These are phyloP conservation scores for Stachybotrys chartarum DNA, from an alignment of 2,329 filamentous ascomycete species.

Conservation along the genomic window DNA sequence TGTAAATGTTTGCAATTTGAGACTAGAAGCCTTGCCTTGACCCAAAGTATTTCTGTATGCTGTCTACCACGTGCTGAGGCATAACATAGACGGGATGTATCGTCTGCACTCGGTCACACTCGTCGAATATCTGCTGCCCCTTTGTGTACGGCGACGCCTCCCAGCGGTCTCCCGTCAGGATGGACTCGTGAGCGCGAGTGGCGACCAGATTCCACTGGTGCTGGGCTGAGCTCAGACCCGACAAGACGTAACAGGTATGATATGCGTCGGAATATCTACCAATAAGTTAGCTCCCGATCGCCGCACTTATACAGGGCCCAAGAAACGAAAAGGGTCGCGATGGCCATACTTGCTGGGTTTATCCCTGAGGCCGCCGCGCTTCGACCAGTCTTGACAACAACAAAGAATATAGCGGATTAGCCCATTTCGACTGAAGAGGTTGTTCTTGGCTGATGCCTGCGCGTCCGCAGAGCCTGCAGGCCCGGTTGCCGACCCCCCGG, in stretches of 20 bases:
- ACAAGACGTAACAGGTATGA: slow-evolving; percentile 87
- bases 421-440: slow-evolving; percentile 74
- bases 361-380: slow-evolving; percentile 76
- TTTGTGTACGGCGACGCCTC: slow-evolving; percentile 41
- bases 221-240: slow-evolving; percentile 77
- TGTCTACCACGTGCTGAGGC: slow-evolving; percentile 60
- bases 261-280: slow-evolving; percentile 73
- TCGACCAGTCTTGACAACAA: slow-evolving; percentile 71
- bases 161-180: slow-evolving; percentile 34
- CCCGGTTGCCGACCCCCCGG: slow-evolving; percentile 17
- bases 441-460: slow-evolving; percentile 26
- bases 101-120: slow-evolving; percentile 60
- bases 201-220: slow-evolving; percentile 50
- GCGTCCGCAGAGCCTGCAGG: slow-evolving; percentile 18
- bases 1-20: background rate
- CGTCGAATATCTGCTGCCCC: slow-evolving; percentile 59
- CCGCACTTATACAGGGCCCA: background rate
- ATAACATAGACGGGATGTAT: slow-evolving; percentile 84
- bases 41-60: slow-evolving; percentile 58
- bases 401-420: slow-evolving; percentile 82
- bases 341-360: slow-evolving; percentile 77
- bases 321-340: slow-evolving; percentile 5
- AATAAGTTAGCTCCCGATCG: slow-evolving; percentile 2
- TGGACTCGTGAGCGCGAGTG: slow-evolving; percentile 22
- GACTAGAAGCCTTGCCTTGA: slow-evolving; percentile 49